phyloP scores from a whole-genome alignment of 1,284 basidiomycete species.

The Puccinia polysora region DNA sequence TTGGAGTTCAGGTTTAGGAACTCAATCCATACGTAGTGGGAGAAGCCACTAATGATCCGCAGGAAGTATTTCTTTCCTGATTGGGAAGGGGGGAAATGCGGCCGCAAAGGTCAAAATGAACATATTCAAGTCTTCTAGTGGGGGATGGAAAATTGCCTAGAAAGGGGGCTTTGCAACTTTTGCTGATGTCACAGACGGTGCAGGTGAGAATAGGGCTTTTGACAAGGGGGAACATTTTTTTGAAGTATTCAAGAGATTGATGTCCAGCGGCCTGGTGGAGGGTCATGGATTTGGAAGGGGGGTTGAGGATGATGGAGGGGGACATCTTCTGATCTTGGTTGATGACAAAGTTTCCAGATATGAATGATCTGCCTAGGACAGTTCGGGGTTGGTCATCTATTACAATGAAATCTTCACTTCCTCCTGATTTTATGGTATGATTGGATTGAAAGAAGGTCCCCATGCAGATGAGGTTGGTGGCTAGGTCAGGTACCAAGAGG shows the following conservation, averaged over 20 bases:
- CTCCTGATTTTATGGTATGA: background rate
- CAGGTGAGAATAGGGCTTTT: background rate
- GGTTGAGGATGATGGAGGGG: no score
- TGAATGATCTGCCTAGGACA: background rate
- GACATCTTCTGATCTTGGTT: background rate
- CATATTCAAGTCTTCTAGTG: background rate
- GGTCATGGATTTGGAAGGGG: background rate
- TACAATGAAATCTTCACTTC: background rate
- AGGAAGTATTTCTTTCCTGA: background rate
- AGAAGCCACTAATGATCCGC: background rate
- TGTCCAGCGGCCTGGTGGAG: constrained; percentile 20
- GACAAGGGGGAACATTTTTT: background rate
- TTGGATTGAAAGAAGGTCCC: background rate
- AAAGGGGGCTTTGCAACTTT: background rate
- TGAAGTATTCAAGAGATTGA: constrained; percentile 2
- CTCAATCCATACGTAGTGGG: background rate
- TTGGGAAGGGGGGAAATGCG: background rate
- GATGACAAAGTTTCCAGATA: background rate
- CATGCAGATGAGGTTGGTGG: background rate
- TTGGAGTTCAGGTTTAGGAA: background rate
- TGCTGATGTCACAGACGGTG: background rate
- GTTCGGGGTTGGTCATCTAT: background rate
- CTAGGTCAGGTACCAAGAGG: background rate
- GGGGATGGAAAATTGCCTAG: background rate
- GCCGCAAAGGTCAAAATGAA: constrained; percentile 6